phyloP scores from a whole-genome alignment of 805 yeast genomes.

The Dipodascus albidus region DNA sequence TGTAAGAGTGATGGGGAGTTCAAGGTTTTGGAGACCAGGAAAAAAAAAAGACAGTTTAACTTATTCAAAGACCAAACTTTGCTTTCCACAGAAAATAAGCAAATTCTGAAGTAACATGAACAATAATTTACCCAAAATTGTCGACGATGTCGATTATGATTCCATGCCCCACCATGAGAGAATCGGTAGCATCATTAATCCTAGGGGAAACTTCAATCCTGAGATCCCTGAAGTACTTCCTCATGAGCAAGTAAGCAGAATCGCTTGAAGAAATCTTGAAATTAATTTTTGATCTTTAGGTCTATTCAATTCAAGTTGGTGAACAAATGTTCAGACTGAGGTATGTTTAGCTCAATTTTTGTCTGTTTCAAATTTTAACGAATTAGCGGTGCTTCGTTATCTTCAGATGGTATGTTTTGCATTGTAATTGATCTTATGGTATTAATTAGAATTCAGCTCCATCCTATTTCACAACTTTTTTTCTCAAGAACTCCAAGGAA shows the following conservation, averaged over 20 bases:
- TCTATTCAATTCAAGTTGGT: conserved; percentile 65
- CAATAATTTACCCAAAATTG: not conserved
- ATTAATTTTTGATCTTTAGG: conserved; percentile 11
- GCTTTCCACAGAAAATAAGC: no score
- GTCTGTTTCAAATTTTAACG: no score
- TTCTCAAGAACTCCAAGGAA: conserved; percentile 23
- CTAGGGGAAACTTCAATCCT: conserved; percentile 14
- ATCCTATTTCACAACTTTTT: conserved; percentile 72
- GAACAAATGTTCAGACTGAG: conserved; percentile 36
- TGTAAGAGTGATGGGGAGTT: not conserved
- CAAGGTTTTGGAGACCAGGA: not conserved
- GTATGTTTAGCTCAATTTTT: no score
- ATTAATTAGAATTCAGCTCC: conserved; percentile 31
- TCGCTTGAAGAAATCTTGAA: not conserved
- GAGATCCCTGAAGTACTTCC: conserved; percentile 37
- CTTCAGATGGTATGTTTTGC: conserved; percentile 46
- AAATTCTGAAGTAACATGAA: conserved; percentile 2
- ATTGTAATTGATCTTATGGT: not conserved
- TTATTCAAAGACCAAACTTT: no score
- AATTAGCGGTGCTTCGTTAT: conserved; percentile 76
- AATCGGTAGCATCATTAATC: conserved; percentile 2
- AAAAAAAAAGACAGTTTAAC: not conserved
- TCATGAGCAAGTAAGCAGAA: conserved; percentile 39
- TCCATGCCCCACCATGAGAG: not conserved
- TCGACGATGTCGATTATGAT: not conserved